Base-by-base conservation (phyloP, 148 eudicot species). In the Heliosperma pusillum region DNA sequence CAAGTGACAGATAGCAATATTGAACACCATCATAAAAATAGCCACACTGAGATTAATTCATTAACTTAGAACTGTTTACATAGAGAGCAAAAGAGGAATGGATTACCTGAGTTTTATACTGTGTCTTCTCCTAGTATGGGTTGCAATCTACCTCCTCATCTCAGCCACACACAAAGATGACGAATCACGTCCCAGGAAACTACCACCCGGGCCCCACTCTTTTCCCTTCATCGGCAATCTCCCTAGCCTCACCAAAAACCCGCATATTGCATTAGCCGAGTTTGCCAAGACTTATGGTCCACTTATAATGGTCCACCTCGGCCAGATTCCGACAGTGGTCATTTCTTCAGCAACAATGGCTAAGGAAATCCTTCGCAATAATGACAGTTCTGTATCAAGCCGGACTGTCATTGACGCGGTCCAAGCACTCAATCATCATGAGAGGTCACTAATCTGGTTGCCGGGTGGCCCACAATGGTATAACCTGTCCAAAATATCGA, bases 271-370 rank as follows among this genome's bases (percentile, higher is more conserved):
- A 47, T 56, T 81, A n/a, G 69, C 80, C 7, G 36, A 81, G 50
- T 80, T 77, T 24, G 80, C 80, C 42, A 81, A 73, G 19, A 76
- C 58, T 11, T 40, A 69, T n/a, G 80, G 80, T 10, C 74, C 80
- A 1, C 72, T 80, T 8, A 56, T 80, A 72, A 66, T 62, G 25
- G 68, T 76, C 26, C 58, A 67, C 26, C 80, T 76, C 0, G 80
- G 83, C 70, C 72, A 61, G n/a, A 58, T 73, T 20, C 74, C 74
- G 17, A 52, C 77, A 13, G 68, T 81, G 20, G 73, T 81, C 42
- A 62, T 76, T 66, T 73, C 83, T 70, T 72, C 80, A 33, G 63
- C 79, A 17, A 17, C 64, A 2, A 63, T 68, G 65, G 81, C 77
- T 6, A 81, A 60, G 64, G 64, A 67, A 77, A 60, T 67, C 64